Conservation (phyloP, 169 alveolate genomes). For the Theileria orientalis region DNA sequence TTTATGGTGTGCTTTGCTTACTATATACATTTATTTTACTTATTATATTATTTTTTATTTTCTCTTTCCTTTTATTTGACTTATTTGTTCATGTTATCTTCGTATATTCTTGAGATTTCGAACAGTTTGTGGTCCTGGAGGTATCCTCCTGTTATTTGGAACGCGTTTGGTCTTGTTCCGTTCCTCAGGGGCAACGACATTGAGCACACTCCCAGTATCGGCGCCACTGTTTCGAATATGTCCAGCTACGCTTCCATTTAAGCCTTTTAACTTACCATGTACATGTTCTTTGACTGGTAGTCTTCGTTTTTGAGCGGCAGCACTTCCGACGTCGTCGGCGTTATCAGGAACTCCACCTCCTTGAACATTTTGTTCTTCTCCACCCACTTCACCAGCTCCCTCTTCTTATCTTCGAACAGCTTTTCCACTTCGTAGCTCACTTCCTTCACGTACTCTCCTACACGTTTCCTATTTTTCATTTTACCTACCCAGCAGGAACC, state of each 20-base stretch:
- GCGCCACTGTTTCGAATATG: constrained; percentile 36
- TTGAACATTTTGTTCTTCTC: constrained; percentile 24
- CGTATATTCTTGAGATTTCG: constrained; percentile 23
- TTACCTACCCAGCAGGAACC: constrained; percentile 16
- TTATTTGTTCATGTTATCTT: not conserved
- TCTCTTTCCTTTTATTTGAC: not conserved
- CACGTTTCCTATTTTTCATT: not conserved
- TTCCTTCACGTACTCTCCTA: constrained; percentile 8
- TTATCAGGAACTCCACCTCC: constrained; percentile 12
- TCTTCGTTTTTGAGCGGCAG: constrained; percentile 23
- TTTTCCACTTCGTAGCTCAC: constrained; percentile 12
- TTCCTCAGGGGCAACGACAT: constrained; percentile 38
- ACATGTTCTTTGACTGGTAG: not conserved
- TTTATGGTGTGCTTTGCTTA: no score
- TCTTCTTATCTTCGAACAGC: constrained; percentile 10
- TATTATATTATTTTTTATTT: no score
- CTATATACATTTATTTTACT: no score
- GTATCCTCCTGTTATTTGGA: constrained; percentile 39
- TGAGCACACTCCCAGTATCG: constrained; percentile 53
- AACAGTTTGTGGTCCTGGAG: constrained; percentile 28
- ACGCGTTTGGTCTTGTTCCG: constrained; percentile 6
- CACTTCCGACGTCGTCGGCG: constrained; percentile 29
- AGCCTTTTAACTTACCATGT: not conserved
- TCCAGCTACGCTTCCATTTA: constrained; percentile 26
- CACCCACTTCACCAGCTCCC: constrained; percentile 22